Evolutionary conservation across 441 rosid genomes (phyloP).

Genomic region (Cnidoscolus chayamansa): DNA sequence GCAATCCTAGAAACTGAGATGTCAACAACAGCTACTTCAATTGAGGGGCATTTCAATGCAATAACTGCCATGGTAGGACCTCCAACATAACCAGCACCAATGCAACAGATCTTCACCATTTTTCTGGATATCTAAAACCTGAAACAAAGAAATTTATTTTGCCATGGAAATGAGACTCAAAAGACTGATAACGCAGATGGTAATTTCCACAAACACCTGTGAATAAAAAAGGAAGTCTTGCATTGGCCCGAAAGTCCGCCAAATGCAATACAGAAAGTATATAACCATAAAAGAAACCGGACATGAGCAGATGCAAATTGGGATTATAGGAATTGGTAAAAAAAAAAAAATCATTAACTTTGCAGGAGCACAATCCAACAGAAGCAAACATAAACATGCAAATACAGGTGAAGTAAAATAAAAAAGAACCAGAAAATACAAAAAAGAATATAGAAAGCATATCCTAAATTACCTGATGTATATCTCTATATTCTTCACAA

Average conservation of each 20-base stretch:
- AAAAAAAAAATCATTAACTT: not conserved
- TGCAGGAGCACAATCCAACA: not conserved
- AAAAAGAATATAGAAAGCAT: no score
- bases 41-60: no score
- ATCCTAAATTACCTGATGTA: no score
- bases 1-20: not conserved
- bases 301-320: no score
- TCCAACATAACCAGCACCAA: constrained; percentile 43
- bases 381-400: not conserved
- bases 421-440: not conserved
- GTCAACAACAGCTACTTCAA: not conserved
- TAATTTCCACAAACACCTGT: not conserved
- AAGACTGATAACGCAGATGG: not conserved
- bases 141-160: not conserved
- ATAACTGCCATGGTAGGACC: no score
- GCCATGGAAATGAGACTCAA: not conserved
- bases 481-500: no score
- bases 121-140: not conserved
- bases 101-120: constrained; percentile 53
- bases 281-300: no score
- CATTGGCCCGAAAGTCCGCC: no score
- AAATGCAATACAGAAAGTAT: no score
- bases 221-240: no score
- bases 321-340: no score
- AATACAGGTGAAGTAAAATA: not conserved